A percentile compares a stretch with the other conserved stretches of the same genome.
phyloP scores from a whole-genome alignment of 176 grass and related monocot species.

The Oryza nivara region DNA sequence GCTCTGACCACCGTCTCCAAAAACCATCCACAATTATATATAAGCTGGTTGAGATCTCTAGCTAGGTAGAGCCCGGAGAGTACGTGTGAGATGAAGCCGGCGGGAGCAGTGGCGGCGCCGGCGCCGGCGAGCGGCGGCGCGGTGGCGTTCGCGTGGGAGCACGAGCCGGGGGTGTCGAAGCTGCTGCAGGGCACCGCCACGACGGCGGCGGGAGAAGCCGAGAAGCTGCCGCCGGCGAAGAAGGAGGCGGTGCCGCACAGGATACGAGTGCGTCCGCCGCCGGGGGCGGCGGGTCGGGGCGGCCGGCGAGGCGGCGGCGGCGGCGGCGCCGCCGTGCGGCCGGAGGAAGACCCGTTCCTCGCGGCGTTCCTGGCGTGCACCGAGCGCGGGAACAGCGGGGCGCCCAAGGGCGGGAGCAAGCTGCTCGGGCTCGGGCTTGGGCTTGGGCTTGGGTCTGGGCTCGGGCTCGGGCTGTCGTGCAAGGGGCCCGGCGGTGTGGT shows the following conservation, averaged over 20 bases:
- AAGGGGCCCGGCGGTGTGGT: conserved; percentile 44
- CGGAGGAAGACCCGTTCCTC: conserved; percentile 71
- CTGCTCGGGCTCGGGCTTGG: conserved; percentile 33
- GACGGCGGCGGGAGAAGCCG: neutral
- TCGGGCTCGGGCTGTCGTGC: conserved; percentile 55
- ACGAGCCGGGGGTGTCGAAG: conserved; percentile 81
- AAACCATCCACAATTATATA: too few species aligned
- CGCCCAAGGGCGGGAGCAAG: neutral
- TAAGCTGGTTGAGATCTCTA: neutral
- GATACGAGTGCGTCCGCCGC: conserved; percentile 60
- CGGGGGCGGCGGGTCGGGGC: conserved; percentile 22
- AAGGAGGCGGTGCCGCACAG: conserved; percentile 8
- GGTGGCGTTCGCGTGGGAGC: conserved; percentile 94
- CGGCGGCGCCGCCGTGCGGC: conserved; percentile 4
- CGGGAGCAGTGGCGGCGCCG: neutral
- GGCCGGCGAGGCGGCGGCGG: neutral
- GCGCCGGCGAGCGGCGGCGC: neutral
- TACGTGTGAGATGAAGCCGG: conserved; percentile 12
- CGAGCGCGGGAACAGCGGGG: neutral
- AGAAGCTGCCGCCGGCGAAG: neutral
- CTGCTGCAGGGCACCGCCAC: conserved; percentile 3
- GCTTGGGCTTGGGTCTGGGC: conserved; percentile 11
- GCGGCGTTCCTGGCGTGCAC: conserved; percentile 83
- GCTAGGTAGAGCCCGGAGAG: neutral
- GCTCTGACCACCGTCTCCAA: too few species aligned